Conservation (phyloP, 2,329 filamentous ascomycete genomes). For the Cladosporium sp. region DNA sequence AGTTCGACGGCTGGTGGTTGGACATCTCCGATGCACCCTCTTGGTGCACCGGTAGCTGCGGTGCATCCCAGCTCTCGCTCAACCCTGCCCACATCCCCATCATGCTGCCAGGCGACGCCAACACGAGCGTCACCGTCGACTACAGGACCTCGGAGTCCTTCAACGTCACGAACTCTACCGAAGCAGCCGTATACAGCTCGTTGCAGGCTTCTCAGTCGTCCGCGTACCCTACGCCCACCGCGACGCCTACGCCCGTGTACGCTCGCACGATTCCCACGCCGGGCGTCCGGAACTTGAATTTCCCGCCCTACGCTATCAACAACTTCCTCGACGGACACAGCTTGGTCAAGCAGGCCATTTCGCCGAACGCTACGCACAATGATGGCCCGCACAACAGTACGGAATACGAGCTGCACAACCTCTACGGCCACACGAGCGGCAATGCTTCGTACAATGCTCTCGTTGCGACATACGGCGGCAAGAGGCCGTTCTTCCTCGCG, state of each 20-base stretch:
- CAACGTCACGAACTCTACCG: slow-evolving; percentile 21
- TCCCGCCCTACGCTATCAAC: slow-evolving; percentile 23
- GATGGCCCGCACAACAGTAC: slow-evolving; percentile 21
- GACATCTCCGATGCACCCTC: slow-evolving; percentile 18
- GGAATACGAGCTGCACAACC: slow-evolving; percentile 22
- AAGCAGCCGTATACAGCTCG: slow-evolving; percentile 19
- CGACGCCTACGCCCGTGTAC: slow-evolving; percentile 13
- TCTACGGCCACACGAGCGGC: slow-evolving; percentile 18
- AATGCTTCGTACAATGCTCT: slow-evolving; percentile 20
- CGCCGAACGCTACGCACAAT: slow-evolving; percentile 20
- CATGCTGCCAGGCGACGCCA: slow-evolving; percentile 20
- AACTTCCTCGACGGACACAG: slow-evolving; percentile 19
- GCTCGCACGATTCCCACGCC: slow-evolving; percentile 17
- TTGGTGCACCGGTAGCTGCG: slow-evolving; percentile 18
- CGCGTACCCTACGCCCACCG: slow-evolving; percentile 14
- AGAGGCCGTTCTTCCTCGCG: slow-evolving; percentile 74
- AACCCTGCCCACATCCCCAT: slow-evolving; percentile 22
- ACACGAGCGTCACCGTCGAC: slow-evolving; percentile 18
- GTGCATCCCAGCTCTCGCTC: slow-evolving; percentile 12
- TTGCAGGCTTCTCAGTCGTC: slow-evolving; percentile 14
- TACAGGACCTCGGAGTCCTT: slow-evolving; percentile 21
- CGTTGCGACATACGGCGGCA: slow-evolving; percentile 52
- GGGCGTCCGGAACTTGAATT: slow-evolving; percentile 19
- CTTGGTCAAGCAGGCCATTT: slow-evolving; percentile 17
- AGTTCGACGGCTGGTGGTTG: slow-evolving; percentile 21